phyloP scores from a whole-genome alignment of 139 green algal genomes.

The Trebouxia sp. region DNA sequence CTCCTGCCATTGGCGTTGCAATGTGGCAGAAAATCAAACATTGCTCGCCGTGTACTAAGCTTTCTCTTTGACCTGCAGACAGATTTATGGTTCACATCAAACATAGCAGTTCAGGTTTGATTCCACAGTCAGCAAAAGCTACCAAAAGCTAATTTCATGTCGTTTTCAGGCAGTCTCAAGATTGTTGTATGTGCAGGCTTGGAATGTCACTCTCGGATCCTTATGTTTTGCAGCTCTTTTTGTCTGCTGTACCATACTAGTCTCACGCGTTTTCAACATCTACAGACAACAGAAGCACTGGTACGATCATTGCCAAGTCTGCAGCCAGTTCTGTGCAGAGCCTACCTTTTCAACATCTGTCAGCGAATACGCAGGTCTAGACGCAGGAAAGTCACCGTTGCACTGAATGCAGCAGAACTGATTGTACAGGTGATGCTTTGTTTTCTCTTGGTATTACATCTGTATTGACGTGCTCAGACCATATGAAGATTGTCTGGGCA shows the following conservation, averaged over 20 bases:
- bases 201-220: constrained; percentile 21
- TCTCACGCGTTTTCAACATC: not conserved
- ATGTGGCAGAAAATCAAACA: not conserved
- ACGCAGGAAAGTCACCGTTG: not conserved
- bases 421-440: constrained; percentile 6
- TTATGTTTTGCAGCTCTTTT: not conserved
- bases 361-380: constrained; percentile 16
- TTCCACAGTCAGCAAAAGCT: not conserved
- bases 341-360: not conserved
- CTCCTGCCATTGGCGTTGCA: not conserved
- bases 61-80: not conserved
- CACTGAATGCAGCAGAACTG: constrained; percentile 17
- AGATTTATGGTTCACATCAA: not conserved
- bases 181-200: not conserved
- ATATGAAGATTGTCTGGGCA: not conserved
- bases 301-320: not conserved
- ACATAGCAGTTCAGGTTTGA: not conserved
- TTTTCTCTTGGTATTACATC: not conserved
- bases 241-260: not conserved
- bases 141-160: not conserved
- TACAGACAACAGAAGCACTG: not conserved
- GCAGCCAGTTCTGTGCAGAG: not conserved
- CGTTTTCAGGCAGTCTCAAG: not conserved
- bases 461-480: not conserved
- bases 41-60: not conserved